A percentile compares a stretch with the other conserved stretches of the same genome.
Evolutionary conservation across 495 filamentous ascomycete genomes (phyloP).

Genomic region (Tricharina praecox): DNA sequence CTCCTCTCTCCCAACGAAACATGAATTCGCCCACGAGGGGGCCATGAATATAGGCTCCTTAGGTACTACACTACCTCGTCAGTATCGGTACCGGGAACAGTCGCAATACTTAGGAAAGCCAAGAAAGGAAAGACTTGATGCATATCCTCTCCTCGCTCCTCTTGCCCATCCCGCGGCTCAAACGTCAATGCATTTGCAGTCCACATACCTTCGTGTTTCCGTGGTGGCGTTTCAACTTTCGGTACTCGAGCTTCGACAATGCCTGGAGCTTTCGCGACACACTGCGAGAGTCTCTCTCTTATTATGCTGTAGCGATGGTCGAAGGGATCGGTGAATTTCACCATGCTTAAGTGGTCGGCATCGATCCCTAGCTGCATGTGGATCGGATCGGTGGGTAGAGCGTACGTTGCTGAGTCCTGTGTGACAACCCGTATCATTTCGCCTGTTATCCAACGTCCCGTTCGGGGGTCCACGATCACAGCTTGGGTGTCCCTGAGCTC

Average conservation of each 20-base stretch:
- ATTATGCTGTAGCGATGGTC: background rate
- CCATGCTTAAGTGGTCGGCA: slow-evolving; percentile 1
- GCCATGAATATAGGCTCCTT: background rate
- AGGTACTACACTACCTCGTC: background rate
- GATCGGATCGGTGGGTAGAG: background rate
- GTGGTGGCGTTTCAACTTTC: no score
- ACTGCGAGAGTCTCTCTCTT: background rate
- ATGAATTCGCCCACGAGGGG: background rate
- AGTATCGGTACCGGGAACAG: no score
- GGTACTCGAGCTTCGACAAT: background rate
- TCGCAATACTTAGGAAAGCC: no score
- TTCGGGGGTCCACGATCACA: no score
- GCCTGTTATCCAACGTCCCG: no score
- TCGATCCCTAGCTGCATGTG: background rate
- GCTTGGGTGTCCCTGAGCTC: background rate
- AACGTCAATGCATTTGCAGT: no score
- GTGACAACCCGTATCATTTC: background rate
- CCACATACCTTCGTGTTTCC: background rate
- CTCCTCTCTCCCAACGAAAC: background rate
- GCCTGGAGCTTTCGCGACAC: background rate
- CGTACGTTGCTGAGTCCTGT: background rate
- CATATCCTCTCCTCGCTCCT: no score
- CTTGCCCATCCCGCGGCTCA: no score
- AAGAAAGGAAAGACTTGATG: no score
- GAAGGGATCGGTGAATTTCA: background rate